Percentiles rank a stretch among this genome's conserved stretches.
These are phyloP conservation scores for Noccaea bulbosa DNA, from an alignment of 345 rosid genomes.

Conservation along the genomic window DNA sequence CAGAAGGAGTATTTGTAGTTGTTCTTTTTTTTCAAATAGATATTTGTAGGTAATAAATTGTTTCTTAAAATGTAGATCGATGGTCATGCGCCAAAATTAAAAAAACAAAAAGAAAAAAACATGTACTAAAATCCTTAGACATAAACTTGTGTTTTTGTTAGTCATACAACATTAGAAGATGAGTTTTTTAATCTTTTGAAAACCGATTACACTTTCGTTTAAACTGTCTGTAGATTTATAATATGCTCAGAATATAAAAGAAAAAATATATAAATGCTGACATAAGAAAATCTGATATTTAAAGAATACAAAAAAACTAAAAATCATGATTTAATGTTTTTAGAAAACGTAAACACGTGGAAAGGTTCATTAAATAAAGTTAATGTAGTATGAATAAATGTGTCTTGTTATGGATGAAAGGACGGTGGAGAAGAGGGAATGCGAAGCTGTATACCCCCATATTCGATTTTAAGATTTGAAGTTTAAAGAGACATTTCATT, in stretches of 20 bases:
- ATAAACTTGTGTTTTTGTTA: background rate
- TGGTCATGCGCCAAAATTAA: too few species aligned
- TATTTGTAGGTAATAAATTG: background rate
- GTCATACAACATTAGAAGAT: background rate
- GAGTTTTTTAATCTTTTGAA: background rate
- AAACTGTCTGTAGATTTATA: background rate
- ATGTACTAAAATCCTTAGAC: too few species aligned
- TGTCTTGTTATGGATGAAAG: constrained; percentile 32
- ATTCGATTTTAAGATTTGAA: constrained; percentile 27
- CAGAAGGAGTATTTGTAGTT: too few species aligned
- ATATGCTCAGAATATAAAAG: too few species aligned
- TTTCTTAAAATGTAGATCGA: background rate
- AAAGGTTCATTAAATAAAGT: background rate
- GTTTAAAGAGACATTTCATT: constrained; percentile 35
- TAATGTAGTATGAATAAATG: constrained; percentile 31
- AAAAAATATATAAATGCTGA: background rate
- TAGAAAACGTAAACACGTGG: constrained; percentile 23
- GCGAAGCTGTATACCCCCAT: constrained; percentile 39
- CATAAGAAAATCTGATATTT: background rate
- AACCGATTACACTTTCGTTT: too few species aligned
- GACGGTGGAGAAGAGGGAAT: constrained; percentile 29
- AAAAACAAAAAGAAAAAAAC: too few species aligned
- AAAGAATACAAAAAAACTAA: background rate
- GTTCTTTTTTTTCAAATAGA: too few species aligned
- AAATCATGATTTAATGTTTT: background rate